A percentile compares a stretch with the other conserved stretches of the same genome.
Evolutionary conservation across 148 eudicot species (phyloP).

Genomic region (Selenicereus undatus): DNA sequence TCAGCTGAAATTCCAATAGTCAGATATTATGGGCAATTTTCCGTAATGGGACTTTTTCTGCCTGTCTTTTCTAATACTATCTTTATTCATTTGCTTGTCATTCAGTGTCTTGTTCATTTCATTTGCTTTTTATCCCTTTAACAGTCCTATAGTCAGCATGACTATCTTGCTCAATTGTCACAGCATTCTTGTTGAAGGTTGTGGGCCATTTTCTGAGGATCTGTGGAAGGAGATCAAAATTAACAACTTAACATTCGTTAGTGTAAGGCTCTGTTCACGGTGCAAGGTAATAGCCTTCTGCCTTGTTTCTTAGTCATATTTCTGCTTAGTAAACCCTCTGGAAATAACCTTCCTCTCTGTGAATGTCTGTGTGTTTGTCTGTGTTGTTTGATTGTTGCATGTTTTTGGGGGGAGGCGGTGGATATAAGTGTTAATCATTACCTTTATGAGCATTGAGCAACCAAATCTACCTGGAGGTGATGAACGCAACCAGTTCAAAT

Average conservation of each 20-base stretch:
- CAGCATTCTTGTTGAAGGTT: conserved; percentile 87
- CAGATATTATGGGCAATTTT: not conserved
- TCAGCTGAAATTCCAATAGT: not conserved
- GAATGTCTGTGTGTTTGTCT: no score
- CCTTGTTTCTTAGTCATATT: not conserved
- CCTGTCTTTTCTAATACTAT: not conserved
- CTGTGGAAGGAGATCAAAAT: conserved; percentile 81
- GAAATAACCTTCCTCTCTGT: no score
- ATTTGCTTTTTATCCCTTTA: not conserved
- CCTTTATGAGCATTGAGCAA: no score
- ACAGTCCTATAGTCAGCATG: not conserved
- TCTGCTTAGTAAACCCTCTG: not conserved
- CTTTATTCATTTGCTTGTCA: not conserved
- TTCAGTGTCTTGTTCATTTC: not conserved
- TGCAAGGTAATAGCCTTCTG: conserved; percentile 61
- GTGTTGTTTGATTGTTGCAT: no score
- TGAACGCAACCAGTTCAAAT: no score
- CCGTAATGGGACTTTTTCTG: not conserved
- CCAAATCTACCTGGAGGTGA: no score
- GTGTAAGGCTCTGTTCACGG: conserved; percentile 82
- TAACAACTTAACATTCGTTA: conserved; percentile 52
- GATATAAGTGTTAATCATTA: no score
- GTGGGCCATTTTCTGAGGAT: conserved; percentile 84
- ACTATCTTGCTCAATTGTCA: conserved; percentile 5
- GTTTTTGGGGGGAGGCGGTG: no score